Evolutionary conservation across 257 asterid genomes (phyloP).

Genomic region (Salvia hispanica): DNA sequence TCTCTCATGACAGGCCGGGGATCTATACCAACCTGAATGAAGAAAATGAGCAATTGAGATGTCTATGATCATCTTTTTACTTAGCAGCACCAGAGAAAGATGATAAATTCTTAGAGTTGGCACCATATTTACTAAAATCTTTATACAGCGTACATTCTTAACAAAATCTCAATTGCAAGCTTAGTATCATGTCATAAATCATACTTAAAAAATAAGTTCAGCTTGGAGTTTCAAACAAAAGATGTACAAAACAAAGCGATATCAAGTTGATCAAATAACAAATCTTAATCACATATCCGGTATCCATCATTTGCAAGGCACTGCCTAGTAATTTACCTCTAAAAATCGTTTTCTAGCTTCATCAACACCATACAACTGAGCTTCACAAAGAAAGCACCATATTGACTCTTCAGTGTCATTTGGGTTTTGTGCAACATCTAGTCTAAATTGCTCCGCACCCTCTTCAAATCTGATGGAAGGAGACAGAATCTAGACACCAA

Average conservation of each 20-base stretch:
- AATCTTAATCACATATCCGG: background rate
- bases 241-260: background rate
- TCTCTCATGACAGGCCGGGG: conserved; percentile 80
- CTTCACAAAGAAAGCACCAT: conserved; percentile 99
- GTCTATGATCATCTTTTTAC: conserved; percentile 16
- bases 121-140: background rate
- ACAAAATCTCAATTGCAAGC: background rate
- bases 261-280: background rate
- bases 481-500: conserved; percentile 17
- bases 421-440: conserved; percentile 93
- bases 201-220: background rate
- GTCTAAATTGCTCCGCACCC: conserved; percentile 81
- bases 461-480: conserved; percentile 65
- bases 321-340: conserved; percentile 48
- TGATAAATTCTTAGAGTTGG: background rate
- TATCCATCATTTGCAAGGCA: background rate
- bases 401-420: conserved; percentile 98
- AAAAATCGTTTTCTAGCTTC: conserved; percentile 82
- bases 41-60: conserved; percentile 25
- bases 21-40: conserved; percentile 76
- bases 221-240: background rate
- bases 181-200: background rate
- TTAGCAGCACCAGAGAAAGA: background rate
- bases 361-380: conserved; percentile 74
- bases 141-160: background rate